Evolutionary conservation across 805 yeast genomes (phyloP), one percentile per base, ranked within the genome.

Genomic region (Suhomyces xylopsoci): DNA sequence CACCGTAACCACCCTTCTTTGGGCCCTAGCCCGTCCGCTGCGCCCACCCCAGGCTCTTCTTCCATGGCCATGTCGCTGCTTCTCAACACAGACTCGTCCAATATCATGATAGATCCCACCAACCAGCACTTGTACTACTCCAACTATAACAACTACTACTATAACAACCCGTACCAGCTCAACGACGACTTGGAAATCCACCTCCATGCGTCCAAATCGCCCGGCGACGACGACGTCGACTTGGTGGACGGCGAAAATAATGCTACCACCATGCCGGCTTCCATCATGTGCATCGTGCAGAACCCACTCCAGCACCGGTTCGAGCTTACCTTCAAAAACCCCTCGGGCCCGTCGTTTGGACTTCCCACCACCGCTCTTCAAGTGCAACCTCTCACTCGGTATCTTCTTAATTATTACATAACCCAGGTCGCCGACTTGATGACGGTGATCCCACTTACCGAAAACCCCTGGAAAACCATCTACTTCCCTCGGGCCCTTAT

Each of bases 381-480:
- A 54, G 82, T 86, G 2, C 82, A 82, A 58, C 89, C 96, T 1
- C 73, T 88, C 59, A 82, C 96, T 0, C 69, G 94, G 45, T 88
- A 84, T 62, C 70, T 90, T 41, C 70, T 90, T 47, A 84, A 84
- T 55, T 83, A 90, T 62, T 90, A 89, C 65, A 78, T 82, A 15
- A 81, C 85, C 15, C 82, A 84, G 57, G 94, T 90, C 1, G 93
- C 93, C 0, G 94, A 88, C 64, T 68, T 83, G 50, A 85, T 87
- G 90, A 82, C 90, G 0, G 90, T 85, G 3, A 81, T 85, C 20
- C 82, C 84, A 0, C 75, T 84, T 48, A 82, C 88, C 0, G 87
- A 85, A 55, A 90, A 88, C 63, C 96, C 96, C 0, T 90, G 96
- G 96, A 87, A 86, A 60, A 83, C 87, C 2, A 82, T 89, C n/a